Base-by-base conservation (phyloP, 106 monocot species). In the Alisma plantagoaquatica region DNA sequence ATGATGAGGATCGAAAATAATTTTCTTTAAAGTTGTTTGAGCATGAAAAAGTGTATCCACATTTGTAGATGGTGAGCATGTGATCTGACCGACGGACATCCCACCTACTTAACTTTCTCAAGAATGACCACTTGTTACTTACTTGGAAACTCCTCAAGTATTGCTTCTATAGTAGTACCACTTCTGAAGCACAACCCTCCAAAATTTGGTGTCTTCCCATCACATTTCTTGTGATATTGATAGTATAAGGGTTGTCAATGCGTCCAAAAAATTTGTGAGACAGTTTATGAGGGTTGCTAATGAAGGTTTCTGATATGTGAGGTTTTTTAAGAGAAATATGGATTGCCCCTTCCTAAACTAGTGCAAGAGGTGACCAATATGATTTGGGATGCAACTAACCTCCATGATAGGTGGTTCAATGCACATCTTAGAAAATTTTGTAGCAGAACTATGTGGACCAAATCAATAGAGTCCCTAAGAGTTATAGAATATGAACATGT, bases 361-460 rank as follows among this genome's bases (percentile, higher is more conserved):
- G 42, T 43, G 22, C 42, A 21, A 24, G 42, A 41, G 35, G 42
- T 43, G 38, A 43, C 43, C 10, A 43, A 58, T 15, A 58, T 58
- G 4, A 15, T 58, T n/a, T 58, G 57, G 57, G 57, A 58, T n/a
- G 41, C 15, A 24, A 16, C 27, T 14, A 43, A 58, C 10, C 57
- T 58, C 3, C 27, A 42, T 24, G 41, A 41, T 7, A 23, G 57
- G 11, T 58, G 57, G 57, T 42, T 43, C 6, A 24, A 26, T 8
- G 26, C 3, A 16, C 9, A 42, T 0, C 57, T 43, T 5, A 9
- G 15, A 21, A 25, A 7, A 11, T 12, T 12, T 2, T 10, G 19
- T 4, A 43, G 20, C 3, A 24, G 1, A n/a, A n/a, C n/a, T n/a
- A n/a, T n/a, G 42, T n/a, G 15, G 41, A 31, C 8, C 21, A 7